Conservation (phyloP, 192 early-diverging fungal species). For the Coemansia biformis region DNA sequence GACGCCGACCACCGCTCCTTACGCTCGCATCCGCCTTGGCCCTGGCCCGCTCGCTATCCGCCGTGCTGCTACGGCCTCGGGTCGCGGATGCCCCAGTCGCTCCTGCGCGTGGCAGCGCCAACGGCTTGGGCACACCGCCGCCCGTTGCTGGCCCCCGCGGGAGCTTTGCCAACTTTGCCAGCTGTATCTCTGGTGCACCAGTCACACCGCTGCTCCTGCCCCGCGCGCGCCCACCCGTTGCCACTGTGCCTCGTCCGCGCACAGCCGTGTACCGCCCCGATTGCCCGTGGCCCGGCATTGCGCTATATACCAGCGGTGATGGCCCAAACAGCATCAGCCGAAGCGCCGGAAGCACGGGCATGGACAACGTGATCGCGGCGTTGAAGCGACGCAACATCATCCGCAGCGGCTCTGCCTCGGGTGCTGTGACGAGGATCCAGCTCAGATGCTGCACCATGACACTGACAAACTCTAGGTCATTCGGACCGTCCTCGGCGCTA, state of each 20-base stretch:
- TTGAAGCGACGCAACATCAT: constrained; percentile 75
- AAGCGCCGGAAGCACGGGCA: constrained; percentile 8
- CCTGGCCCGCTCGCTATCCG: neutral
- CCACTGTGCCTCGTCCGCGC: no score
- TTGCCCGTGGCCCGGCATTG: no score
- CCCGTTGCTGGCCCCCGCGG: no score
- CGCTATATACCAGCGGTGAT: no score
- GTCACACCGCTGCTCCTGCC: no score
- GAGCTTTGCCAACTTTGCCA: no score
- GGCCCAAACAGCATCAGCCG: constrained; percentile 8
- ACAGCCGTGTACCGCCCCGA: no score
- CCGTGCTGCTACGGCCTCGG: neutral
- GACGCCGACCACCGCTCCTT: constrained; percentile 1
- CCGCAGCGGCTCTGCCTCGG: constrained; percentile 80
- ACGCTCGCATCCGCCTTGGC: neutral
- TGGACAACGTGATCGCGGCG: constrained; percentile 39
- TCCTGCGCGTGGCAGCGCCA: neutral
- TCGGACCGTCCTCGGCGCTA: constrained; percentile 1
- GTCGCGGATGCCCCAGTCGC: constrained; percentile 5
- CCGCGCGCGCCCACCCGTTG: no score
- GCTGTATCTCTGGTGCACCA: no score
- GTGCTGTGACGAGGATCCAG: constrained; percentile 91
- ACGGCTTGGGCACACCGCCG: no score
- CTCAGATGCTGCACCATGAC: constrained; percentile 98
- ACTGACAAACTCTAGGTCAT: constrained; percentile 77